Percentiles rank a stretch among this genome's conserved stretches.
Evolutionary conservation across 2,329 filamentous ascomycete genomes (phyloP).

Genomic region (Sporothrix pseudoabietina): DNA sequence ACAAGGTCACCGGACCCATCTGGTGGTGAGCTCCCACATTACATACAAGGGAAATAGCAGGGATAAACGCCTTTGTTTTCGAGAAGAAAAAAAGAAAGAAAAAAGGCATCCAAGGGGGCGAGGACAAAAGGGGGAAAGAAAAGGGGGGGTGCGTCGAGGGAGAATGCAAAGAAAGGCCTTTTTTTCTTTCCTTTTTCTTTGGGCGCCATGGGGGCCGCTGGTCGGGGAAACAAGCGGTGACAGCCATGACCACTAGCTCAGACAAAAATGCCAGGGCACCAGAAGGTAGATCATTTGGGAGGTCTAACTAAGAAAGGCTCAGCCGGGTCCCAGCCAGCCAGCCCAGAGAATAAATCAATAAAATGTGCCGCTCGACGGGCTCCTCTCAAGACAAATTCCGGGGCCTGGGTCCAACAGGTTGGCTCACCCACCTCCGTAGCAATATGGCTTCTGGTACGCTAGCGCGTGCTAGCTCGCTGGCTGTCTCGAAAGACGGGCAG

Average conservation of each 20-base stretch:
- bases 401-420: conserved; percentile 32
- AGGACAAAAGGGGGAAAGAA: conserved; percentile 20
- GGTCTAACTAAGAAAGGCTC: conserved; percentile 28
- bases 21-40: conserved; percentile 23
- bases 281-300: conserved; percentile 27
- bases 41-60: conserved; percentile 17
- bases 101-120: conserved; percentile 3
- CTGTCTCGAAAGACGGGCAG: background rate
- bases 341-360: conserved; percentile 22
- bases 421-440: conserved; percentile 32
- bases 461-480: conserved; percentile 23
- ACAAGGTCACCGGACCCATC: conserved; percentile 35
- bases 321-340: conserved; percentile 26
- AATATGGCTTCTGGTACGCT: conserved; percentile 27
- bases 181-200: conserved; percentile 28
- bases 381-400: conserved; percentile 25
- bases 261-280: conserved; percentile 29
- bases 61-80: background rate
- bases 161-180: conserved; percentile 14
- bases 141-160: conserved; percentile 24
- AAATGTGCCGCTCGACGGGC: conserved; percentile 26
- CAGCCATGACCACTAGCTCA: conserved; percentile 23
- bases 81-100: background rate
- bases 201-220: conserved; percentile 25
- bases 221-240: conserved; percentile 34